Conservation (phyloP, 306 rosid genomes). For the Cucumis sativus region DNA sequence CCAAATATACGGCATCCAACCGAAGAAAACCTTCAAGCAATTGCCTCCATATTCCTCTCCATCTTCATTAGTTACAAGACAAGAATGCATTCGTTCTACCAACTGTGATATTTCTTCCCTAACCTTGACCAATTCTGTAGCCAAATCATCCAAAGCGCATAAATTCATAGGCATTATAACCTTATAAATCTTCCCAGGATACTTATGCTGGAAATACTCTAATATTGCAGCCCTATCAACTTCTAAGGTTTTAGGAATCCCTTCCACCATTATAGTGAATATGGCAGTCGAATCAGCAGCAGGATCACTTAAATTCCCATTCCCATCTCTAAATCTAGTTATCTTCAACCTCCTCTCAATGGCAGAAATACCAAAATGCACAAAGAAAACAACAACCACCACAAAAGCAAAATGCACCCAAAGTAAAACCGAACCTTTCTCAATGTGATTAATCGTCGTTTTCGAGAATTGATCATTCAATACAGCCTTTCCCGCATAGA, state of each 20-base stretch:
- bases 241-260: constrained; percentile 65
- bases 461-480: constrained; percentile 65
- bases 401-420: constrained; percentile 83
- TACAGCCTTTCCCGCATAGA: constrained; percentile 51
- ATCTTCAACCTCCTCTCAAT: constrained; percentile 49
- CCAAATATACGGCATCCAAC: constrained; percentile 25
- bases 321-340: constrained; percentile 82
- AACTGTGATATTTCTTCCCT: constrained; percentile 69
- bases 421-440: constrained; percentile 65
- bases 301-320: constrained; percentile 68
- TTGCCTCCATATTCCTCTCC: constrained; percentile 17
- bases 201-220: constrained; percentile 75
- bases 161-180: constrained; percentile 79
- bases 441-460: constrained; percentile 71
- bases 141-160: constrained; percentile 88
- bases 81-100: constrained; percentile 71
- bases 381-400: constrained; percentile 42
- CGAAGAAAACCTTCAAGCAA: constrained; percentile 18
- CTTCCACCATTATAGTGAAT: constrained; percentile 90
- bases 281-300: constrained; percentile 59
- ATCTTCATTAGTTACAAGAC: constrained; percentile 40
- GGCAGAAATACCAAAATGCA: constrained; percentile 67
- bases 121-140: constrained; percentile 46
- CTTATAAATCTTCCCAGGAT: constrained; percentile 82
- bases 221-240: constrained; percentile 48